A percentile compares a stretch with the other conserved stretches of the same genome.
phyloP scores from a whole-genome alignment of 1,284 basidiomycete species.

The Fistulina hepatica region DNA sequence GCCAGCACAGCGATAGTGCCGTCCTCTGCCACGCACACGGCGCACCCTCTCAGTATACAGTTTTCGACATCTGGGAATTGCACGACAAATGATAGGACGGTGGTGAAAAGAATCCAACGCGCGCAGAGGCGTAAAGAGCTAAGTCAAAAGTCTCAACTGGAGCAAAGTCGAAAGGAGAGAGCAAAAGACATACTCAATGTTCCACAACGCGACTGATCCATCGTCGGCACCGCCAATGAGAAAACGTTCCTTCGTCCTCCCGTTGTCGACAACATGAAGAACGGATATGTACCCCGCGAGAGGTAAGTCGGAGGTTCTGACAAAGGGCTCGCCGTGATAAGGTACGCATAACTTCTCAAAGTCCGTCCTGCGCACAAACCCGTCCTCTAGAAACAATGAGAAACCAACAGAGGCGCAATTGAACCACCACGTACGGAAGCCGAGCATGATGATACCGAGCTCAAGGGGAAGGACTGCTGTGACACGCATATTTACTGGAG shows the following conservation, averaged over 20 bases:
- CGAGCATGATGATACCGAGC: slow-evolving; percentile 43
- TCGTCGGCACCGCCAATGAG: slow-evolving; percentile 65
- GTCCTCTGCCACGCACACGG: slow-evolving; percentile 66
- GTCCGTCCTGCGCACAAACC: slow-evolving; percentile 34
- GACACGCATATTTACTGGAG: no score
- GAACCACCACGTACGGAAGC: slow-evolving; percentile 40
- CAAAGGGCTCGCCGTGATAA: neutral
- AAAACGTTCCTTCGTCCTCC: slow-evolving; percentile 43
- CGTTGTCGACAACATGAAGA: slow-evolving; percentile 44
- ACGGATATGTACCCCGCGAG: slow-evolving; percentile 38
- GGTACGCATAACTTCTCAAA: slow-evolving; percentile 23
- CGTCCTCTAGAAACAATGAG: slow-evolving; percentile 40
- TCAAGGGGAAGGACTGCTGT: slow-evolving; percentile 40
- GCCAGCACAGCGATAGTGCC: slow-evolving; percentile 76
- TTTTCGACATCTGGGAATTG: slow-evolving; percentile 46
- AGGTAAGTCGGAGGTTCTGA: slow-evolving; percentile 31
- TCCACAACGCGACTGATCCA: slow-evolving; percentile 66
- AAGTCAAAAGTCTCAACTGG: slow-evolving; percentile 6
- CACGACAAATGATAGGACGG: slow-evolving; percentile 49
- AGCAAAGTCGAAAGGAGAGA: neutral
- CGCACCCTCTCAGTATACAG: slow-evolving; percentile 56
- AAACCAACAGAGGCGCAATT: slow-evolving; percentile 3
- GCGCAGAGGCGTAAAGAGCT: slow-evolving; percentile 57
- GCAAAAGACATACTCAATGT: slow-evolving; percentile 35
- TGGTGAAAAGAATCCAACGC: slow-evolving; percentile 59